Percentiles rank a stretch among this genome's conserved stretches.
Conservation (phyloP, 306 rosid species). For the Cucumis hystrix region DNA sequence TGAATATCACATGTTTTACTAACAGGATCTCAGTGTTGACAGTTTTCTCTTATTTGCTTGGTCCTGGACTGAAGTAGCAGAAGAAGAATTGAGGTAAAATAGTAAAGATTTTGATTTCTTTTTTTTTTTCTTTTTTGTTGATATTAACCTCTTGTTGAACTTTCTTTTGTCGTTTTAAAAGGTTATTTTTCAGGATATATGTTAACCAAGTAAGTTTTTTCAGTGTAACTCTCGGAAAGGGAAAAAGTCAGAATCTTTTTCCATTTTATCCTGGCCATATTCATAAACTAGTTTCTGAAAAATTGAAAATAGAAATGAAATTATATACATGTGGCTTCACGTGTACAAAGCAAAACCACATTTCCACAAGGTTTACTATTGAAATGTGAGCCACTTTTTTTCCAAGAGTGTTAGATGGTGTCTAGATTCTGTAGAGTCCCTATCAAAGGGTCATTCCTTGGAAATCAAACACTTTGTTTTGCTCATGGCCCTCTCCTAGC, state of each 20-base stretch:
- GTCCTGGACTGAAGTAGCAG: background rate
- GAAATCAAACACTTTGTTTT: background rate
- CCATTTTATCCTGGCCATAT: background rate
- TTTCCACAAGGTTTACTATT: background rate
- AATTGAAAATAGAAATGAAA: background rate
- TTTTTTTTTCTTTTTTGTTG: background rate
- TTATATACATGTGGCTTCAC: background rate
- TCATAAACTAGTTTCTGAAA: background rate
- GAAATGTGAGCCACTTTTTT: slow-evolving; percentile 5
- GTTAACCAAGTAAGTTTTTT: background rate
- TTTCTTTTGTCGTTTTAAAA: background rate
- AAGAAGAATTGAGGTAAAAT: background rate
- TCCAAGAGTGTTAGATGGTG: background rate
- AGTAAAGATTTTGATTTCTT: background rate
- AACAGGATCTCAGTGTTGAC: background rate
- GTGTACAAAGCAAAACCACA: slow-evolving; percentile 10
- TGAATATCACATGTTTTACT: background rate
- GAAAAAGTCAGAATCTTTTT: background rate
- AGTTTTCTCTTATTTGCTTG: background rate
- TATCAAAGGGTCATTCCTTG: slow-evolving; percentile 5
- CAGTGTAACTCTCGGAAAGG: background rate
- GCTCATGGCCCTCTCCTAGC: background rate
- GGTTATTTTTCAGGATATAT: background rate
- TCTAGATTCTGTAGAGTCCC: slow-evolving; percentile 7
- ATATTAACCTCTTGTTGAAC: background rate